Conservation (phyloP, 2,329 filamentous ascomycete genomes). For the Fusarium sarcochroum region DNA sequence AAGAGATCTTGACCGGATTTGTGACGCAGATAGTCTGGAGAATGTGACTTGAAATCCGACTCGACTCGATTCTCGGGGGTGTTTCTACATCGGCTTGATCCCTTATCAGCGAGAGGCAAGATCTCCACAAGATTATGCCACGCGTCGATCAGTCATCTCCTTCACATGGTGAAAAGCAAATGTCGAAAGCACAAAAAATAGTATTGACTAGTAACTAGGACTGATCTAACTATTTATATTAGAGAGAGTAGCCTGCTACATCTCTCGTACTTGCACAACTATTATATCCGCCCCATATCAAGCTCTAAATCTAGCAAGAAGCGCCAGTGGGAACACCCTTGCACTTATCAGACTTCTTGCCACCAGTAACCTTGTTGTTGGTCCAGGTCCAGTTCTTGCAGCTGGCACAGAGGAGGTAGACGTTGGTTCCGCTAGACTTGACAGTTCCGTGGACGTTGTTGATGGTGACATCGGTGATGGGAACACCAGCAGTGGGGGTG, state of each 20-base stretch:
- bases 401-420: conserved; percentile 68
- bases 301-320: conserved; percentile 33
- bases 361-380: conserved; percentile 64
- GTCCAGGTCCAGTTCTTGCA: conserved; percentile 68
- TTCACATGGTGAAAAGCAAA: too few species aligned
- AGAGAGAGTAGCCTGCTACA: not conserved
- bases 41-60: too few species aligned
- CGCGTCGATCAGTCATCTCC: too few species aligned
- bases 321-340: conserved; percentile 47
- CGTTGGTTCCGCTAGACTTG: conserved; percentile 54
- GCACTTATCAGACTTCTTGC: conserved; percentile 55
- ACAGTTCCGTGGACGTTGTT: conserved; percentile 61
- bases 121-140: too few species aligned
- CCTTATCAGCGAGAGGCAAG: too few species aligned
- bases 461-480: conserved; percentile 65
- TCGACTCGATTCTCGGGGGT: too few species aligned
- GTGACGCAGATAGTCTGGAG: too few species aligned
- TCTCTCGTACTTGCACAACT: not conserved
- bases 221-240: accelerated
- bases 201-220: too few species aligned
- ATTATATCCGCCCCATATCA: not conserved
- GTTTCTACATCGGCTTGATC: too few species aligned
- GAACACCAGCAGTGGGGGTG: conserved; percentile 63
- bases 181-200: too few species aligned
- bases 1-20: too few species aligned